Conservation (phyloP, 306 rosid genomes). For the Gynostemma pentaphyllum region DNA sequence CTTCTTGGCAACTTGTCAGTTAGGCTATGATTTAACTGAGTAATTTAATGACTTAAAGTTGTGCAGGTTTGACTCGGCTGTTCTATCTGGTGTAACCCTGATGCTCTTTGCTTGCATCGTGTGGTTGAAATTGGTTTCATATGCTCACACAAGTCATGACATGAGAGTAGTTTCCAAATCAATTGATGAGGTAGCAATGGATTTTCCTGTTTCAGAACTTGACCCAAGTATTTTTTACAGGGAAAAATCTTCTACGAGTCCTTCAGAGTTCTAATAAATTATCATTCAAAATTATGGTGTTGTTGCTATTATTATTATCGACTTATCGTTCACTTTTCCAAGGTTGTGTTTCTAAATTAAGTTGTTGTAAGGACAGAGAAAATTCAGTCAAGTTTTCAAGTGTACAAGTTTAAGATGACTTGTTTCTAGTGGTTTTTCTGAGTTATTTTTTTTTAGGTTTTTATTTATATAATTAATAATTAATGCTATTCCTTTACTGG, state of each 20-base stretch:
- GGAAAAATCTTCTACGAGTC: background rate
- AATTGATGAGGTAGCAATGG: conserved; percentile 52
- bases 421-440: background rate
- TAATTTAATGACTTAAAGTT: background rate
- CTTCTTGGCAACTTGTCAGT: too few relatives aligned
- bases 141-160: conserved; percentile 77
- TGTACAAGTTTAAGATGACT: background rate
- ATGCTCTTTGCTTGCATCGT: conserved; percentile 74
- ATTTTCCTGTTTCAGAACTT: background rate
- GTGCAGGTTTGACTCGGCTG: conserved; percentile 82
- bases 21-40: background rate
- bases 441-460: background rate
- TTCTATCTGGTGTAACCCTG: conserved; percentile 63
- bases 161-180: conserved; percentile 41
- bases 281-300: background rate
- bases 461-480: background rate
- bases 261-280: background rate
- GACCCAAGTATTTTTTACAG: background rate
- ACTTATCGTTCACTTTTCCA: background rate
- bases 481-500: background rate
- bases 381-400: background rate
- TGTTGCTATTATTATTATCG: background rate
- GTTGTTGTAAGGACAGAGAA: background rate
- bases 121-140: conserved; percentile 88
- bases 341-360: background rate